phyloP scores from a whole-genome alignment of 106 monocot genomes.

The Allium fistulosum region DNA sequence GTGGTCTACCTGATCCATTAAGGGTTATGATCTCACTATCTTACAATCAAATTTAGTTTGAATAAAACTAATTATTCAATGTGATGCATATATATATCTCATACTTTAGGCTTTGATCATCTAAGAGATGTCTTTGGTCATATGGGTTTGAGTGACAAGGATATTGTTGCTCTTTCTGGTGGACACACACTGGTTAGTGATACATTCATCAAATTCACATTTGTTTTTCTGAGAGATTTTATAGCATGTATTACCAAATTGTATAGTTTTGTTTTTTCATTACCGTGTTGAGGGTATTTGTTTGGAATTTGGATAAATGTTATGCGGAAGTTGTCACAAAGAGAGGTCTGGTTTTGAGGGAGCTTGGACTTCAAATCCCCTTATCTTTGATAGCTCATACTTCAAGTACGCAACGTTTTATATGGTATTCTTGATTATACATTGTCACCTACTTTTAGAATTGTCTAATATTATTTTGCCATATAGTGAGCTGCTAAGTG shows the following conservation, averaged over 20 bases:
- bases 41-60: neutral
- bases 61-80: no score
- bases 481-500: constrained; percentile 65
- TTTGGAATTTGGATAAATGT: neutral
- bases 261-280: no score
- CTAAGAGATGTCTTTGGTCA: no score
- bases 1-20: constrained; percentile 76
- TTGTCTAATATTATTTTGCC: neutral
- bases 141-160: no score
- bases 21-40: neutral
- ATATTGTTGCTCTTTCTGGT: no score
- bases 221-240: neutral
- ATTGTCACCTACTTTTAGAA: neutral
- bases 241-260: neutral
- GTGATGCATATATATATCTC: neutral
- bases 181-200: no score
- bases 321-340: constrained; percentile 73
- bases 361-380: no score
- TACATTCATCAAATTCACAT: no score
- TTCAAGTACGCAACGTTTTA: constrained; percentile 60
- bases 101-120: no score
- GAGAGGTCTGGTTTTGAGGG: no score
- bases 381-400: constrained; percentile 63
- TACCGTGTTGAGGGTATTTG: neutral
- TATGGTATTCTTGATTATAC: neutral